phyloP scores from a whole-genome alignment of 2,329 filamentous ascomycete genomes.

The Penicillium corylophilum region DNA sequence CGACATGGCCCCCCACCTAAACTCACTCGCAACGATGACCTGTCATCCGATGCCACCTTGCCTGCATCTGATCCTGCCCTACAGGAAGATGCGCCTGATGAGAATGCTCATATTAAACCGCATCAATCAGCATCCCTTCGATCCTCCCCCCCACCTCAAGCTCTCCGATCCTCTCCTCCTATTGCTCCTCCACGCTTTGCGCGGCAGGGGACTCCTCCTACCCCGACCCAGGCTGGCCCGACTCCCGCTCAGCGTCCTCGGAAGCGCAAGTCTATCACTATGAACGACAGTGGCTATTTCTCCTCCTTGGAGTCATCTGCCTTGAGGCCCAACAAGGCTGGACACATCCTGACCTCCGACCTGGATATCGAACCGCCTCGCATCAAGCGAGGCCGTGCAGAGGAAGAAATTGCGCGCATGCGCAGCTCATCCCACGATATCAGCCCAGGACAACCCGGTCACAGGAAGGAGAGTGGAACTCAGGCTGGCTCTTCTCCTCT shows the following conservation, averaged over 20 bases:
- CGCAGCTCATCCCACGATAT: constrained; percentile 84
- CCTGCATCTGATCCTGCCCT: constrained; percentile 66
- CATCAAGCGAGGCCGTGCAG: constrained; percentile 84
- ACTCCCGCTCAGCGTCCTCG: constrained; percentile 65
- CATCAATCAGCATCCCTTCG: constrained; percentile 33
- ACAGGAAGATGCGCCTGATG: constrained; percentile 53
- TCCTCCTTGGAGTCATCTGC: constrained; percentile 92
- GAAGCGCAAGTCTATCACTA: constrained; percentile 73
- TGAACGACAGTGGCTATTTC: constrained; percentile 95
- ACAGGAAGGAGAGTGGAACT: constrained; percentile 33
- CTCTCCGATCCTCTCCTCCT: constrained; percentile 88
- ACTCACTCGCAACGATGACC: constrained; percentile 47
- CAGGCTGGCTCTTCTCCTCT: constrained; percentile 66
- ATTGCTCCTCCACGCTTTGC: constrained; percentile 58
- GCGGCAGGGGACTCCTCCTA: constrained; percentile 70
- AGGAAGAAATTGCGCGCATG: constrained; percentile 92
- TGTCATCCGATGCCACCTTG: constrained; percentile 76
- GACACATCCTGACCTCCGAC: constrained; percentile 71
- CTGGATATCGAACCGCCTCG: constrained; percentile 69
- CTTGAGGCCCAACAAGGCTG: constrained; percentile 66
- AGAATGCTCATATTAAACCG: constrained; percentile 33
- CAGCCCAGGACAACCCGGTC: constrained; percentile 66
- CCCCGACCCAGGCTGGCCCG: constrained; percentile 64
- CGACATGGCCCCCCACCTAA: constrained; percentile 21
- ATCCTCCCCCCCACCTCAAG: constrained; percentile 51